These are phyloP conservation scores for Saccharomycopsis guyanensis DNA, from an alignment of 805 yeast genomes.

Conservation along the genomic window DNA sequence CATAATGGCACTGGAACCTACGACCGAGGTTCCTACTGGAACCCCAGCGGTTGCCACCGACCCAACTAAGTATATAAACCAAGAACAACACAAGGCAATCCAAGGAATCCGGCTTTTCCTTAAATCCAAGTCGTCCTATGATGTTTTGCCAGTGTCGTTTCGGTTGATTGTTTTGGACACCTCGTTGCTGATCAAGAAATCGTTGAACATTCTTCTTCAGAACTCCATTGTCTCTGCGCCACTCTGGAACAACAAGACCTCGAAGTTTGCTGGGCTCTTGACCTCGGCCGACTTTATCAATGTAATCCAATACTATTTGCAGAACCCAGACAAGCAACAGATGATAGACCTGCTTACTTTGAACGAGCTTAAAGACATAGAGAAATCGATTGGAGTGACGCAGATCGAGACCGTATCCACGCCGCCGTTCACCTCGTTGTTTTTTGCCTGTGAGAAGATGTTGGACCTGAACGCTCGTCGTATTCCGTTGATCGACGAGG, in stretches of 20 bases:
- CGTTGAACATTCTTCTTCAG: constrained; percentile 81
- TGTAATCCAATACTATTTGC: constrained; percentile 89
- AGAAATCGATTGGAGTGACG: constrained; percentile 76
- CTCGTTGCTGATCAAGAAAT: constrained; percentile 79
- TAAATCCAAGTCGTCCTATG: constrained; percentile 89
- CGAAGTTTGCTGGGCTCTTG: constrained; percentile 88
- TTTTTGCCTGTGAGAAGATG: constrained; percentile 92
- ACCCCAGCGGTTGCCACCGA: no score
- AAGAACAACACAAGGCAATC: constrained; percentile 68
- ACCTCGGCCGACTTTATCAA: constrained; percentile 91
- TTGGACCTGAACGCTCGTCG: constrained; percentile 81
- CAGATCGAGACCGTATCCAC: constrained; percentile 81
- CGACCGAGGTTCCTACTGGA: no score
- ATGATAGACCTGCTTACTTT: constrained; percentile 78
- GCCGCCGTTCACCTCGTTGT: constrained; percentile 83
- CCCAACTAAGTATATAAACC: constrained; percentile 25
- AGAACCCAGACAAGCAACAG: constrained; percentile 80
- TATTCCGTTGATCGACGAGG: constrained; percentile 90
- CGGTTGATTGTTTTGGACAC: constrained; percentile 91
- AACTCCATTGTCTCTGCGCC: constrained; percentile 96
- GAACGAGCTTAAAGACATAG: constrained; percentile 81
- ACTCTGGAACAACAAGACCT: constrained; percentile 84
- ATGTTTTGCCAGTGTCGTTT: constrained; percentile 92
- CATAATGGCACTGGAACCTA: no score
- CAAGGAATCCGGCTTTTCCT: constrained; percentile 77